Evolutionary conservation across 1,284 basidiomycete genomes (phyloP).

Genomic region (Ceratobasidium papillatum): DNA sequence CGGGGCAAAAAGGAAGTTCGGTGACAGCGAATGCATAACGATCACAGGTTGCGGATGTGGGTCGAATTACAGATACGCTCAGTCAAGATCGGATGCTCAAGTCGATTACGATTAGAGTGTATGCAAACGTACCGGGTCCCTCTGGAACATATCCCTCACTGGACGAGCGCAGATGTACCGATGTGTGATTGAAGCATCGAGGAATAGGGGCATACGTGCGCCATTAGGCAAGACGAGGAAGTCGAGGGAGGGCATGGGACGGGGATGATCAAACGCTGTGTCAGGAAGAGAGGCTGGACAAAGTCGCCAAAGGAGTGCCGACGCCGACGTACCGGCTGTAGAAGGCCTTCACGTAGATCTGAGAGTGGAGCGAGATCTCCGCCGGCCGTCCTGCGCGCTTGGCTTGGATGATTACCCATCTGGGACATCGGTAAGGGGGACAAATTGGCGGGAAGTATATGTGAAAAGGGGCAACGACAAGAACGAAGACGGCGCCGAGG

Average conservation of each 20-base stretch:
- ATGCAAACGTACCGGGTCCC: conserved; percentile 38
- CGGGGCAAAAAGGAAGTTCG: not conserved
- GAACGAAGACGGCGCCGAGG: conserved; percentile 1
- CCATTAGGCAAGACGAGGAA: conserved; percentile 35
- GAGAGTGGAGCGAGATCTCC: conserved; percentile 64
- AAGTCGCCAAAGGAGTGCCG: conserved; percentile 27
- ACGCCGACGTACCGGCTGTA: conserved; percentile 69
- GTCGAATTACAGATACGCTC: conserved; percentile 3
- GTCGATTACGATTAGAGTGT: conserved; percentile 20
- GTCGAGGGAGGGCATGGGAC: not conserved
- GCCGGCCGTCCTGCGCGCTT: conserved; percentile 47
- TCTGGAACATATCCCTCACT: conserved; percentile 37
- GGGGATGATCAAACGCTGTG: conserved; percentile 39
- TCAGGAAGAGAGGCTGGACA: conserved; percentile 33
- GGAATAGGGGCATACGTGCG: conserved; percentile 32
- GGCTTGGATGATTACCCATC: conserved; percentile 36
- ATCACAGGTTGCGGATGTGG: conserved; percentile 5
- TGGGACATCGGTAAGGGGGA: conserved; percentile 30
- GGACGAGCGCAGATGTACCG: conserved; percentile 22
- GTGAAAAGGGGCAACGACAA: conserved; percentile 14
- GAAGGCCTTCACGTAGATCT: conserved; percentile 72
- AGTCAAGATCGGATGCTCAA: conserved; percentile 34
- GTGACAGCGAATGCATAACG: not conserved
- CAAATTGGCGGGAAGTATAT: not conserved
- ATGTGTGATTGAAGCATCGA: conserved; percentile 25